phyloP scores from a whole-genome alignment of 2,329 filamentous ascomycete genomes.

The Sporothrix variecibatus region DNA sequence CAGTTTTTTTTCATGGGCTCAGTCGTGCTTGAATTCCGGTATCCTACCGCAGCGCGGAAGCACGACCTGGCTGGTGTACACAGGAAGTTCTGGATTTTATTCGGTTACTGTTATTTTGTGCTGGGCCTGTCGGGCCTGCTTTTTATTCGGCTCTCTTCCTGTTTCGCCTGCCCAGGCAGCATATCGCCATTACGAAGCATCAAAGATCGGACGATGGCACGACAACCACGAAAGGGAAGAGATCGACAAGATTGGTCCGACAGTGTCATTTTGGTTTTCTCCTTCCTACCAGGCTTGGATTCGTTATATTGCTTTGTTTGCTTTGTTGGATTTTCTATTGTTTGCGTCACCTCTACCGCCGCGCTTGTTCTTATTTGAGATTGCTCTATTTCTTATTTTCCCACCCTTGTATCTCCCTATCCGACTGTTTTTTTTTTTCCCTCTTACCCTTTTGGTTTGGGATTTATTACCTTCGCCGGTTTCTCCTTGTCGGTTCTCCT shows the following conservation, averaged over 20 bases:
- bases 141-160: not conserved
- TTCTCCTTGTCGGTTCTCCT: constrained; percentile 4
- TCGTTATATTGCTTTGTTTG: not conserved
- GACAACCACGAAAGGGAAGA: not conserved
- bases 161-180: not conserved
- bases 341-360: not conserved
- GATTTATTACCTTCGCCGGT: not conserved
- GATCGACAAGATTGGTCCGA: not conserved
- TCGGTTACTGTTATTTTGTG: constrained; percentile 10
- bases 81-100: constrained; percentile 2
- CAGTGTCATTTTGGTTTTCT: not conserved
- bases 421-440: not conserved
- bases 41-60: constrained; percentile 22
- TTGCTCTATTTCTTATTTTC: not conserved
- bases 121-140: not conserved
- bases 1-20: not conserved
- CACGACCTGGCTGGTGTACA: constrained; percentile 18
- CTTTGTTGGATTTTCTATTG: constrained; percentile 4
- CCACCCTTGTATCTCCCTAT: not conserved
- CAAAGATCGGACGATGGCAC: not conserved
- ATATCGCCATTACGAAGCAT: not conserved
- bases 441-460: not conserved
- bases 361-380: constrained; percentile 9
- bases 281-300: not conserved
- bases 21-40: constrained; percentile 16